Evolutionary conservation across 148 eudicot genomes (phyloP).

Genomic region (Rhododendron ovatum): DNA sequence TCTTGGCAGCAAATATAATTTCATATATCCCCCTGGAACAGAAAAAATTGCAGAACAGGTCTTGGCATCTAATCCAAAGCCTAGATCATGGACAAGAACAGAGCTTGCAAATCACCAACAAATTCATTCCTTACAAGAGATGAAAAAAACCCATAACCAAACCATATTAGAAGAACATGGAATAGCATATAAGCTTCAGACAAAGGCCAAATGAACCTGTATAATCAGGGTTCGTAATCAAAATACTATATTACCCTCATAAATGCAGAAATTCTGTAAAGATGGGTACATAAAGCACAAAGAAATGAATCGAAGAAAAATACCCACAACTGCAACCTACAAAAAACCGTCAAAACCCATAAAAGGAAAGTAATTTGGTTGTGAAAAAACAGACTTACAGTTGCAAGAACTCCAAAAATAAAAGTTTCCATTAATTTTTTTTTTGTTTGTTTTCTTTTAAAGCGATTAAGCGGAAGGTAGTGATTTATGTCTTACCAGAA

Average conservation of each 20-base stretch:
- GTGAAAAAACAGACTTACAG: neutral
- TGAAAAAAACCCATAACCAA: neutral
- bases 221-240: neutral
- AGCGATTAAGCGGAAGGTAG: neutral
- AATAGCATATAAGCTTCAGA: neutral
- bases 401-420: neutral
- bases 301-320: conserved; percentile 1
- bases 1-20: neutral
- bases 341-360: neutral
- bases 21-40: neutral
- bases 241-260: neutral
- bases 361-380: neutral
- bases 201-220: neutral
- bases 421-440: neutral
- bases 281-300: neutral
- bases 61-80: neutral
- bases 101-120: neutral
- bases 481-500: conserved; percentile 37
- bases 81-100: neutral
- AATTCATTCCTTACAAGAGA: neutral
- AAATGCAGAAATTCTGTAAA: neutral
- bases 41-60: neutral
- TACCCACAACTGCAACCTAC: neutral
- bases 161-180: neutral
- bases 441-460: neutral